Evolutionary conservation across 768 basidiomycete genomes (phyloP).

Genomic region (Rhodocollybia butyracea): DNA sequence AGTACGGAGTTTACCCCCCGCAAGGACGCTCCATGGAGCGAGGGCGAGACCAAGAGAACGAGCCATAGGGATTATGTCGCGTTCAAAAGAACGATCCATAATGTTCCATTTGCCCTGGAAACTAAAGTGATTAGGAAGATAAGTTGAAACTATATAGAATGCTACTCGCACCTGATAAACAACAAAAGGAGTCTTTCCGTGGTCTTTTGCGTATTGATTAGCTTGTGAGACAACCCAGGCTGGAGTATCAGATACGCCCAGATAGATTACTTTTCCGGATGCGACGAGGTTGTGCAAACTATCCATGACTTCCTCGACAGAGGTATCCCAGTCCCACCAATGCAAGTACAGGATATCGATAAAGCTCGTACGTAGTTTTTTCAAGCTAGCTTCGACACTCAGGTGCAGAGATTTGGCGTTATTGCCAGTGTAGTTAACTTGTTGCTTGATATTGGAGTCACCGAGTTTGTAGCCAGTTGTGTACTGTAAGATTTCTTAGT

Average conservation of each 20-base stretch:
- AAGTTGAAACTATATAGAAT: too few species aligned
- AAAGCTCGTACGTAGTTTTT: slow-evolving; percentile 26
- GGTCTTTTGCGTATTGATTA: slow-evolving; percentile 39
- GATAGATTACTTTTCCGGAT: slow-evolving; percentile 42
- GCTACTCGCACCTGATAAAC: too few species aligned
- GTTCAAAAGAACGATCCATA: slow-evolving; percentile 38
- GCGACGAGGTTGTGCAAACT: slow-evolving; percentile 41
- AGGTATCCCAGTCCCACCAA: slow-evolving; percentile 25
- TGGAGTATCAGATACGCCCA: slow-evolving; percentile 30
- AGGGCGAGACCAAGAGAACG: slow-evolving; percentile 27
- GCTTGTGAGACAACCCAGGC: slow-evolving; percentile 37
- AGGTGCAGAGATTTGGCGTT: slow-evolving; percentile 30
- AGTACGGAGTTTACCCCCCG: slow-evolving; percentile 24
- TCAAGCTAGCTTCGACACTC: slow-evolving; percentile 28
- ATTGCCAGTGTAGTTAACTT: slow-evolving; percentile 33
- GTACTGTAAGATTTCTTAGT: background rate
- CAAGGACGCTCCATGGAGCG: slow-evolving; percentile 35
- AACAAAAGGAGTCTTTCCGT: slow-evolving; percentile 42
- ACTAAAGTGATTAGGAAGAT: too few species aligned
- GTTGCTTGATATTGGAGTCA: slow-evolving; percentile 9
- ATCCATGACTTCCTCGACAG: slow-evolving; percentile 20
- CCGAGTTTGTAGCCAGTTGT: slow-evolving; percentile 8
- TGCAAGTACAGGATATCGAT: slow-evolving; percentile 18
- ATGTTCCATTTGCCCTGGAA: slow-evolving; percentile 36
- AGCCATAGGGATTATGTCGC: slow-evolving; percentile 42